Evolutionary conservation across 345 rosid genomes (phyloP), one percentile per base, ranked within the genome.

Genomic region (Turritis glabra): DNA sequence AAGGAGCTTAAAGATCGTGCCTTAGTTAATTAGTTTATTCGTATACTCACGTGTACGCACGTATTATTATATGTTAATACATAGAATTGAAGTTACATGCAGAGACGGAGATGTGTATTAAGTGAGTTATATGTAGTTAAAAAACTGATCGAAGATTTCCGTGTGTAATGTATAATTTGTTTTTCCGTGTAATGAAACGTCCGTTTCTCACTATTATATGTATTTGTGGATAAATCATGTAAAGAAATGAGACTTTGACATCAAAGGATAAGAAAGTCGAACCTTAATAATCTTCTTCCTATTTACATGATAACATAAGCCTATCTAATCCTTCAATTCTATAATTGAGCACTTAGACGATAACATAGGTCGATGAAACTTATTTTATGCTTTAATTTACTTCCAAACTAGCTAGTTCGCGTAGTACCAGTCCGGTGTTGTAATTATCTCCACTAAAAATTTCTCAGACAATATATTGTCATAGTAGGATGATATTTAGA

Each of bases 1-100:
- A 83, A 86, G 79, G 90, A 81, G 38, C 51, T 81, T 32, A 37
- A 56, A 57, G 84, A 77, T 56, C 75, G 25, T 32, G 4, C 77
- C 5, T 54, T 74, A 43, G 79, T 75, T 59, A 77, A 79, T 35
- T 74, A 55, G 35, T 63, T 46, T 68, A 51, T 21, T 60, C 10
- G 27, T 50, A 25, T 59, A 61, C 5, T 41, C 19, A 58, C 19
- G 30, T 61, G 10, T 40, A 37, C 23, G 43, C 12, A 23, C 38
- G 17, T 59, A 40, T 70, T 43, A 56, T 7, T 35, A 35, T 26
- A 51, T 56, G 23, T 73, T 37, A 63, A 73, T 73, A 64, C 19
- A 38, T 35, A 38, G 25, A 19, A 52, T 19, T 7, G 30, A 37
- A 63, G 18, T 19, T 72, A 52, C 33, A n/a, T 17, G 27, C 17